Conservation (phyloP, 495 filamentous ascomycete species). For the Penicillium flavigenum region DNA sequence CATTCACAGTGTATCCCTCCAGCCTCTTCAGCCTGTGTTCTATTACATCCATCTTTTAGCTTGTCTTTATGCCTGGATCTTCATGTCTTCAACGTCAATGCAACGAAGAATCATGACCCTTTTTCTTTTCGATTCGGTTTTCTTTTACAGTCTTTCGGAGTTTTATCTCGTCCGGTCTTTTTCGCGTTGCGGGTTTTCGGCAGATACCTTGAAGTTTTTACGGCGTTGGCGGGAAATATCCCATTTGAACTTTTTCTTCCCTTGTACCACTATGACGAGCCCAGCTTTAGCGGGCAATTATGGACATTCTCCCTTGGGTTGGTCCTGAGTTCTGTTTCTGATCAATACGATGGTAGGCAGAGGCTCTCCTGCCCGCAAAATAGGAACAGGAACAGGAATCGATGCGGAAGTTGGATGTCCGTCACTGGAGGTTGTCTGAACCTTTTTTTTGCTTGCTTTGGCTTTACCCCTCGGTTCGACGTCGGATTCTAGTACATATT, state of each 20-base stretch:
- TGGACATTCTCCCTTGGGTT: background rate
- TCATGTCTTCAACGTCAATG: slow-evolving; percentile 45
- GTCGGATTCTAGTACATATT: slow-evolving; percentile 8
- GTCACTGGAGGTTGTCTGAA: background rate
- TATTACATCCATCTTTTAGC: slow-evolving; percentile 21
- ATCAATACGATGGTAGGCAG: background rate
- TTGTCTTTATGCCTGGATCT: slow-evolving; percentile 28
- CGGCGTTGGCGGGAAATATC: slow-evolving; percentile 10
- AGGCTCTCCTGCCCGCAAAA: slow-evolving; percentile 1
- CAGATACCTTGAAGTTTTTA: background rate
- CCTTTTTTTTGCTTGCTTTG: slow-evolving; percentile 1
- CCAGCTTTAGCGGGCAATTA: slow-evolving; percentile 3
- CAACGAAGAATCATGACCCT: slow-evolving; percentile 49
- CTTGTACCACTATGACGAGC: slow-evolving; percentile 11
- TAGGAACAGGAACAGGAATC: background rate
- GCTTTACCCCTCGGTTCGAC: background rate
- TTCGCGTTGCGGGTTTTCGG: background rate
- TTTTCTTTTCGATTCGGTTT: slow-evolving; percentile 21
- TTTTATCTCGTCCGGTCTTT: slow-evolving; percentile 2
- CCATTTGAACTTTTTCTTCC: background rate
- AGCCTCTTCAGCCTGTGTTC: slow-evolving; percentile 13
- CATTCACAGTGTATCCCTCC: slow-evolving; percentile 9
- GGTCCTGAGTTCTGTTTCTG: background rate
- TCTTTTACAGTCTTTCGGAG: slow-evolving; percentile 18
- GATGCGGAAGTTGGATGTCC: background rate